Evolutionary conservation across 2,329 filamentous ascomycete species (phyloP).

Genomic region (Neofusicoccum umdonicola): DNA sequence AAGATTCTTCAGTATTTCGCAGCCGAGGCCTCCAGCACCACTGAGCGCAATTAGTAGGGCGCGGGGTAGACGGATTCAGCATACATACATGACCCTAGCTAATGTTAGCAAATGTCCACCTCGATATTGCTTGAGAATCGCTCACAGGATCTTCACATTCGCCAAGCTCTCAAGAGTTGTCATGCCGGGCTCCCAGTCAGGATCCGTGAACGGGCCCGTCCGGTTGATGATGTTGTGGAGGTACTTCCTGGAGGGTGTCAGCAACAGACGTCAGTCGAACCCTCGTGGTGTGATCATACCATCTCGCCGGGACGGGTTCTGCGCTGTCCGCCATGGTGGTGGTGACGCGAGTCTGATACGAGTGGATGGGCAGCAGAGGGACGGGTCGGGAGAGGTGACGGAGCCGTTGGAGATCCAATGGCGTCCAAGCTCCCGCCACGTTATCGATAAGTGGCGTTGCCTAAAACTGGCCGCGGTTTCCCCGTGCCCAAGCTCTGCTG

Average conservation of each 20-base stretch:
- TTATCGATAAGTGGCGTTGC: constrained; percentile 17
- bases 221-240: constrained; percentile 77
- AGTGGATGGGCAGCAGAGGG: not conserved
- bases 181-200: constrained; percentile 53
- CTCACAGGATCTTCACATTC: constrained; percentile 61
- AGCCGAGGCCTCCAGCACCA: constrained; percentile 89
- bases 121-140: constrained; percentile 17
- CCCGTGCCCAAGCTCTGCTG: not conserved
- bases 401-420: constrained; percentile 25
- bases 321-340: constrained; percentile 28
- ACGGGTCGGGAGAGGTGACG: constrained; percentile 18
- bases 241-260: constrained; percentile 62
- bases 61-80: not conserved
- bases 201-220: constrained; percentile 76
- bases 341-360: not conserved
- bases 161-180: constrained; percentile 43
- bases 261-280: not conserved
- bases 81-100: constrained; percentile 39
- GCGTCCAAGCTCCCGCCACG: constrained; percentile 5
- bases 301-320: constrained; percentile 19
- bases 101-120: not conserved
- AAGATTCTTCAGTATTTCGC: constrained; percentile 94
- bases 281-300: not conserved
- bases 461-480: not conserved
- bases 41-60: constrained; percentile 52